Evolutionary conservation across 2,329 filamentous ascomycete genomes (phyloP).

Genomic region (Corinectria fuckeliana): DNA sequence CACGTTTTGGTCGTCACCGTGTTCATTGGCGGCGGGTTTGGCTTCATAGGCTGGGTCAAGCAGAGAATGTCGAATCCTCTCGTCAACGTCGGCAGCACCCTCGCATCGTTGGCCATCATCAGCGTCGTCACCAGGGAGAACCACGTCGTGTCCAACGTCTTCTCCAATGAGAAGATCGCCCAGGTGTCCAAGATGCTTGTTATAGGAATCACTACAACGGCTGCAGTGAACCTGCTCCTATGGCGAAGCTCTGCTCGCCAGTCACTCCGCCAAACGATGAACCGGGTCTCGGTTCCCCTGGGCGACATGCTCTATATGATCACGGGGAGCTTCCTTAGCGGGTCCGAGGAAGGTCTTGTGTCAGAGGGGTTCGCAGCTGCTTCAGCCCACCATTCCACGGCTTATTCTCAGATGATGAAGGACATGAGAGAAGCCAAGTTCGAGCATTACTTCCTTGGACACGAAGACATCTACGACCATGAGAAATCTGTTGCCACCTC

Average conservation of each 20-base stretch:
- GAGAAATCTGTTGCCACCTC: slow-evolving; percentile 83
- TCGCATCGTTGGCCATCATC: slow-evolving; percentile 87
- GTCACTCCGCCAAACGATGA: slow-evolving; percentile 74
- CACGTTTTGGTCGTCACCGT: slow-evolving; percentile 81
- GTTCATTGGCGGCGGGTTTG: slow-evolving; percentile 85
- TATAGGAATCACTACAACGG: slow-evolving; percentile 75
- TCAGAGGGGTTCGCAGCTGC: slow-evolving; percentile 69
- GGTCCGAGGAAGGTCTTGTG: slow-evolving; percentile 77
- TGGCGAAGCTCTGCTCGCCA: slow-evolving; percentile 80
- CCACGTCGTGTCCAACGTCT: slow-evolving; percentile 81
- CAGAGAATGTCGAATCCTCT: slow-evolving; percentile 77
- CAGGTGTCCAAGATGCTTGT: slow-evolving; percentile 84
- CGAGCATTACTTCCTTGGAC: slow-evolving; percentile 84
- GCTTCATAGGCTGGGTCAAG: slow-evolving; percentile 88
- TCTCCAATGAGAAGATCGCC: slow-evolving; percentile 80
- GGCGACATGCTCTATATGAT: slow-evolving; percentile 84
- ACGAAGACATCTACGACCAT: slow-evolving; percentile 77
- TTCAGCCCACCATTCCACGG: slow-evolving; percentile 67
- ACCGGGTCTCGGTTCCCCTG: slow-evolving; percentile 75
- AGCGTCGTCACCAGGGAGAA: slow-evolving; percentile 91
- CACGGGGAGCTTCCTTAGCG: slow-evolving; percentile 81
- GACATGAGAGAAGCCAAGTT: slow-evolving; percentile 85
- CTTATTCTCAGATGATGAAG: slow-evolving; percentile 74
- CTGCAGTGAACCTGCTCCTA: slow-evolving; percentile 75
- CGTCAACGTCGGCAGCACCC: slow-evolving; percentile 83